Conservation (phyloP, 768 basidiomycete genomes). For the Suillus fuscotomentosus region DNA sequence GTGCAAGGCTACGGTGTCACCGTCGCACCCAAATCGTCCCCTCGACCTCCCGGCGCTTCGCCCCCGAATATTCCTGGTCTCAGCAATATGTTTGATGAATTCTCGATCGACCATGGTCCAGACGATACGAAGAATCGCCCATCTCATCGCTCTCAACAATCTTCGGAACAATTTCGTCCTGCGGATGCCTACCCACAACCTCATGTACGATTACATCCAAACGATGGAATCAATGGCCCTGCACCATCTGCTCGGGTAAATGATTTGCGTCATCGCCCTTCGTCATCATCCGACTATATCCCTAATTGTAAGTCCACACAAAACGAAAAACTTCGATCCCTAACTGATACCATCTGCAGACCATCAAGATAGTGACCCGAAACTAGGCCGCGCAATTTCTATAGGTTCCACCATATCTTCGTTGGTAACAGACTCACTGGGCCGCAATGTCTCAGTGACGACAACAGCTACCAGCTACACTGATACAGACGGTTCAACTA, state of each 20-base stretch:
- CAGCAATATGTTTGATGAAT: slow-evolving; percentile 19
- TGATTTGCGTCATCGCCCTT: slow-evolving; percentile 18
- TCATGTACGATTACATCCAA: slow-evolving; percentile 14
- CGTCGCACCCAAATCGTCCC: slow-evolving; percentile 19
- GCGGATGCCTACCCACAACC: slow-evolving; percentile 15
- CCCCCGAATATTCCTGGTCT: slow-evolving; percentile 27
- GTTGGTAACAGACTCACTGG: slow-evolving; percentile 20
- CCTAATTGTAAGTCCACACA: slow-evolving; percentile 19
- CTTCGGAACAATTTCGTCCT: slow-evolving; percentile 18
- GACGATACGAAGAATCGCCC: slow-evolving; percentile 12
- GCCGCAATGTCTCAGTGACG: slow-evolving; percentile 24
- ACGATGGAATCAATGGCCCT: slow-evolving; percentile 9
- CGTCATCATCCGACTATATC: slow-evolving; percentile 20
- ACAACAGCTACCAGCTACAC: slow-evolving; percentile 24
- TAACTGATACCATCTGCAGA: neutral
- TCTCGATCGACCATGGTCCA: neutral
- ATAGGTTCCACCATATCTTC: slow-evolving; percentile 29
- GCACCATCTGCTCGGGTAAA: slow-evolving; percentile 17
- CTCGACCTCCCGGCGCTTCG: slow-evolving; percentile 28
- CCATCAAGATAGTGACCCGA: slow-evolving; percentile 17
- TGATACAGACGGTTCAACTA: slow-evolving; percentile 10
- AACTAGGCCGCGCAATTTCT: slow-evolving; percentile 27
- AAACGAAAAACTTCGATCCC: slow-evolving; percentile 4
- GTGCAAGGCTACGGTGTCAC: slow-evolving; percentile 10
- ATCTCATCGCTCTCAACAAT: slow-evolving; percentile 19